Evolutionary conservation across 495 filamentous ascomycete genomes (phyloP).

Genomic region (Tuber brumale): DNA sequence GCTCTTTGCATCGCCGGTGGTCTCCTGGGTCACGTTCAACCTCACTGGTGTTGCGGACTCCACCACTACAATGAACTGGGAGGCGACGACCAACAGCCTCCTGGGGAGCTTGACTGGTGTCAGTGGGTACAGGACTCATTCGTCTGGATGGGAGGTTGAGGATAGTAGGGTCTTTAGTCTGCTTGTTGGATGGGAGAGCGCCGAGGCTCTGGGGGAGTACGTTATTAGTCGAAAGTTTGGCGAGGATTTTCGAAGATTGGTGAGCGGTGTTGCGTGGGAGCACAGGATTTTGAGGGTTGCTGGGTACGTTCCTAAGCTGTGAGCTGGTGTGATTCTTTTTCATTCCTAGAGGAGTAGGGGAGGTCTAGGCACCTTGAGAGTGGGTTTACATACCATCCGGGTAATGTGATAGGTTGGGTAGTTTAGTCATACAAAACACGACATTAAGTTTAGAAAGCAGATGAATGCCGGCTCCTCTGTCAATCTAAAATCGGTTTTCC

Average conservation of each 20-base stretch:
- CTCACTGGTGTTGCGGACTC: background rate
- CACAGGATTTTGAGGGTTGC: background rate
- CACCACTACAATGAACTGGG: background rate
- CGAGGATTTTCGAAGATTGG: background rate
- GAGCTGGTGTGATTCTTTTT: background rate
- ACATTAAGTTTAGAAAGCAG: background rate
- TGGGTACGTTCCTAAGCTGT: background rate
- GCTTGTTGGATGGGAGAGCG: slow-evolving; percentile 15
- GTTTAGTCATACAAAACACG: background rate
- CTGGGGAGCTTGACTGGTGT: background rate
- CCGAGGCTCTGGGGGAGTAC: background rate
- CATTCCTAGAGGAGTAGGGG: background rate
- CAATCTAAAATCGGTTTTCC: background rate
- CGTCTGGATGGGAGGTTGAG: slow-evolving; percentile 8
- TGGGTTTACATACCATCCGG: background rate
- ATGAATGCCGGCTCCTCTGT: background rate
- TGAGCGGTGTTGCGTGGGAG: background rate
- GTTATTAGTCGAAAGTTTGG: background rate
- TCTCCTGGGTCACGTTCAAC: background rate
- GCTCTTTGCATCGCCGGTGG: background rate
- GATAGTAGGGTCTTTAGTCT: slow-evolving; percentile 7
- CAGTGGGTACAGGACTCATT: background rate
- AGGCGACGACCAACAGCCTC: background rate
- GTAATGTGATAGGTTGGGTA: background rate
- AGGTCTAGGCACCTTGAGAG: background rate